Evolutionary conservation across 208 protist genomes (phyloP).

Genomic region (Angomonas ambiguus): DNA sequence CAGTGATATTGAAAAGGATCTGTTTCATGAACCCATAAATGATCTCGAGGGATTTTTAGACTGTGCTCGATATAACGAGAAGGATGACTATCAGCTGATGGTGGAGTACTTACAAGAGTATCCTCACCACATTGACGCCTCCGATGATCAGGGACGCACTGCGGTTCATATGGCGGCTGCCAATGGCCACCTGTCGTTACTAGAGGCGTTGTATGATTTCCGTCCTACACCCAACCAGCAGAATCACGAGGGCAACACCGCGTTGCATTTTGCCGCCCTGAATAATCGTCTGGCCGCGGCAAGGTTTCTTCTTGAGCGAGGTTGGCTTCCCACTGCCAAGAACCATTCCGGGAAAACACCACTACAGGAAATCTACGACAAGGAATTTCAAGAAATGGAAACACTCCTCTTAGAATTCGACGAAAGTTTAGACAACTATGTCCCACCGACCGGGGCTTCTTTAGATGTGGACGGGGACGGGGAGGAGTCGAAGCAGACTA

Average conservation of each 20-base stretch:
- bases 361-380: slow-evolving; percentile 76
- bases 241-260: slow-evolving; percentile 84
- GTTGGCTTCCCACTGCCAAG: slow-evolving; percentile 47
- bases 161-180: slow-evolving; percentile 84
- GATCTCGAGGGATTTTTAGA: slow-evolving; percentile 76
- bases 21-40: slow-evolving; percentile 30
- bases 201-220: slow-evolving; percentile 71
- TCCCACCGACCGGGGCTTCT: slow-evolving; percentile 17
- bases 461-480: slow-evolving; percentile 18
- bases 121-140: slow-evolving; percentile 49
- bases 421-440: slow-evolving; percentile 54
- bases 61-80: slow-evolving; percentile 83
- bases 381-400: slow-evolving; percentile 83
- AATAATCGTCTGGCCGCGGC: slow-evolving; percentile 74
- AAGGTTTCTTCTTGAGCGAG: slow-evolving; percentile 42
- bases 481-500: slow-evolving; percentile 4
- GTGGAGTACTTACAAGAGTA: slow-evolving; percentile 38
- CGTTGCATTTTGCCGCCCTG: slow-evolving; percentile 85
- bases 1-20: slow-evolving; percentile 35
- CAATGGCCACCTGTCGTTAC: slow-evolving; percentile 70
- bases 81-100: slow-evolving; percentile 48
- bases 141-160: slow-evolving; percentile 72
- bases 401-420: slow-evolving; percentile 68
- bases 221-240: slow-evolving; percentile 49
- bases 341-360: slow-evolving; percentile 66